Conservation (phyloP, 2,329 filamentous ascomycete species). For the Lasiodiplodia sp. region DNA sequence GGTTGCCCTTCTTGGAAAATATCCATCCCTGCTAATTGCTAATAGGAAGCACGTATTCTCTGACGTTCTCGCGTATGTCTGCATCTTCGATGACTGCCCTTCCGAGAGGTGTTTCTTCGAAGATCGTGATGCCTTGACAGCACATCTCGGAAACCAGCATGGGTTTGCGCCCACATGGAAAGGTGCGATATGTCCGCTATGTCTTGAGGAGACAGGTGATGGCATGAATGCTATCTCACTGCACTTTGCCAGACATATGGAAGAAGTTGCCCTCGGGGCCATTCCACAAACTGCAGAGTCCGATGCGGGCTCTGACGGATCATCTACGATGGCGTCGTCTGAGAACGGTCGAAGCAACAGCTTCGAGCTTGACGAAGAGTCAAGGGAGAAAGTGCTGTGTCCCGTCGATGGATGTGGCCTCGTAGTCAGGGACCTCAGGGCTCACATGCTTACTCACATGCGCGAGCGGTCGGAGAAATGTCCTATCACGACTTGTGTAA, state of each 20-base stretch:
- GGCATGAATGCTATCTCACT: conserved; percentile 33
- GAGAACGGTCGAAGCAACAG: background rate
- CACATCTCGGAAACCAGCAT: conserved; percentile 36
- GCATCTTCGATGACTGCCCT: conserved; percentile 33
- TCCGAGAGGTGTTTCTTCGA: conserved; percentile 33
- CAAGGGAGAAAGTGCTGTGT: conserved; percentile 76
- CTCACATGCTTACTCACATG: conserved; percentile 94
- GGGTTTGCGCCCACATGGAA: conserved; percentile 34
- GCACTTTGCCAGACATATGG: conserved; percentile 38
- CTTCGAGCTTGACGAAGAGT: conserved; percentile 46
- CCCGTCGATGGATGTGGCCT: conserved; percentile 84
- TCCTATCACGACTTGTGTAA: conserved; percentile 79
- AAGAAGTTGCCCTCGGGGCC: conserved; percentile 36
- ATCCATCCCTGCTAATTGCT: background rate
- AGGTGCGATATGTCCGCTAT: conserved; percentile 35
- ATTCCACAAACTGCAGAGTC: conserved; percentile 34
- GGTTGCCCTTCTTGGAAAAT: background rate
- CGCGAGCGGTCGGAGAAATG: conserved; percentile 92
- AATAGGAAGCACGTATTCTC: conserved; percentile 37
- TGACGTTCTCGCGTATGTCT: conserved; percentile 38
- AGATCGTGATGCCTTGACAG: conserved; percentile 33
- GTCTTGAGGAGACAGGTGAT: conserved; percentile 32
- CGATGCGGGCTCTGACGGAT: conserved; percentile 30
- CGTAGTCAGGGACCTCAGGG: conserved; percentile 89
- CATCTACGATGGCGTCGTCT: too few species aligned